These are phyloP conservation scores for Rhodamnia rubescens DNA, from an alignment of 345 rosid species.

Conservation along the genomic window DNA sequence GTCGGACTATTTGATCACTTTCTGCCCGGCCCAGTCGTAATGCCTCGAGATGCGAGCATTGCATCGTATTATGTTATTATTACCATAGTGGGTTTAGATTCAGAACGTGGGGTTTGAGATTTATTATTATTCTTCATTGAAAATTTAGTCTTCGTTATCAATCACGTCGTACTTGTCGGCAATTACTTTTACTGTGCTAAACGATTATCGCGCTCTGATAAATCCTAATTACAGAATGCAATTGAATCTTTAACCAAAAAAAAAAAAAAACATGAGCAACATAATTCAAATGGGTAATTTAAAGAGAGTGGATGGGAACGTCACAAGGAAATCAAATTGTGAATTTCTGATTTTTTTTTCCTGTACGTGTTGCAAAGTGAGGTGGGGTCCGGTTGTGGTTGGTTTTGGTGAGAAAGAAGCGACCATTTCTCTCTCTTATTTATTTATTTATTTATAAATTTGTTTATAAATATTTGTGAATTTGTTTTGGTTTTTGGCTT, in stretches of 20 bases:
- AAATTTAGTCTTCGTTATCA: neutral
- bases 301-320: neutral
- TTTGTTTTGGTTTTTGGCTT: neutral
- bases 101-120: neutral
- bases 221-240: neutral
- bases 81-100: neutral
- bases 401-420: neutral
- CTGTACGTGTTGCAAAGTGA: neutral
- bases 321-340: neutral
- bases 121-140: neutral
- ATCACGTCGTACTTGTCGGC: neutral
- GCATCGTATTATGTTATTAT: neutral
- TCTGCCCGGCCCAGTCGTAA: slow-evolving; percentile 35
- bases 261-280: neutral
- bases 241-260: too few relatives aligned
- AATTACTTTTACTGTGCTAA: neutral
- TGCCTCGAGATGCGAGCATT: neutral
- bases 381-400: neutral
- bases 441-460: neutral
- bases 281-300: neutral
- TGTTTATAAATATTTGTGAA: too few relatives aligned
- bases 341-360: neutral
- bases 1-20: slow-evolving; percentile 63
- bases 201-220: neutral
- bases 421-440: neutral